These are phyloP conservation scores for Senna tora DNA, from an alignment of 306 rosid species.

Conservation along the genomic window DNA sequence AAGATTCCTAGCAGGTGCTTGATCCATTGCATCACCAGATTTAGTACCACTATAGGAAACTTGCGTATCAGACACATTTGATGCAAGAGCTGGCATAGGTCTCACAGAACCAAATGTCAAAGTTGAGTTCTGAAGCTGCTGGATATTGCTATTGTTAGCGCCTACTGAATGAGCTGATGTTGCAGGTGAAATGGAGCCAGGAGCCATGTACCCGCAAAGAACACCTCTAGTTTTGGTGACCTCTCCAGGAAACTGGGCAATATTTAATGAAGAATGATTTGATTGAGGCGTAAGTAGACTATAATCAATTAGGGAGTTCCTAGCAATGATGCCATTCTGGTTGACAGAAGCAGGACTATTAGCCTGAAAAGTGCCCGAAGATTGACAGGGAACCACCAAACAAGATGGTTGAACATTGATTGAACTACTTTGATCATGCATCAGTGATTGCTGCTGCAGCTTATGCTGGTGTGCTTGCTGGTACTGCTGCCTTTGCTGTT, in stretches of 20 bases:
- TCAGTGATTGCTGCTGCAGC: slow-evolving; percentile 43
- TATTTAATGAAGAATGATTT: slow-evolving; percentile 42
- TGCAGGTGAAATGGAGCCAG: slow-evolving; percentile 43
- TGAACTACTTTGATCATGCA: slow-evolving; percentile 51
- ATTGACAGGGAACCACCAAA: slow-evolving; percentile 58
- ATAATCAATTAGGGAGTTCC: slow-evolving; percentile 54
- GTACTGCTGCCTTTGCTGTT: slow-evolving; percentile 39
- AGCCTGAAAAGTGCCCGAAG: slow-evolving; percentile 50
- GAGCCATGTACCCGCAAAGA: slow-evolving; percentile 44
- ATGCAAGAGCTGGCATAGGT: slow-evolving; percentile 37
- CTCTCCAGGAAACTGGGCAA: slow-evolving; percentile 45
- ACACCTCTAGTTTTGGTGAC: slow-evolving; percentile 39
- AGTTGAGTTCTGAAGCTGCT: slow-evolving; percentile 46
- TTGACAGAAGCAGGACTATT: slow-evolving; percentile 52
- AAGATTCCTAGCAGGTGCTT: slow-evolving; percentile 45
- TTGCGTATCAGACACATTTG: slow-evolving; percentile 35
- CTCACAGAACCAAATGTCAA: slow-evolving; percentile 43
- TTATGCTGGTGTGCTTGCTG: slow-evolving; percentile 32
- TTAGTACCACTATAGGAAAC: slow-evolving; percentile 40
- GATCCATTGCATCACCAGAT: slow-evolving; percentile 48
- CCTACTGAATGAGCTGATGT: slow-evolving; percentile 39
- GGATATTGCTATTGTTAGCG: slow-evolving; percentile 38
- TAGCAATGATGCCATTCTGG: slow-evolving; percentile 49
- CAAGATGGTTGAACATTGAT: slow-evolving; percentile 68
- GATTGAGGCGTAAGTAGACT: slow-evolving; percentile 53